Conservation (phyloP, 2,329 filamentous ascomycete species). For the Colletotrichum limetticola region DNA sequence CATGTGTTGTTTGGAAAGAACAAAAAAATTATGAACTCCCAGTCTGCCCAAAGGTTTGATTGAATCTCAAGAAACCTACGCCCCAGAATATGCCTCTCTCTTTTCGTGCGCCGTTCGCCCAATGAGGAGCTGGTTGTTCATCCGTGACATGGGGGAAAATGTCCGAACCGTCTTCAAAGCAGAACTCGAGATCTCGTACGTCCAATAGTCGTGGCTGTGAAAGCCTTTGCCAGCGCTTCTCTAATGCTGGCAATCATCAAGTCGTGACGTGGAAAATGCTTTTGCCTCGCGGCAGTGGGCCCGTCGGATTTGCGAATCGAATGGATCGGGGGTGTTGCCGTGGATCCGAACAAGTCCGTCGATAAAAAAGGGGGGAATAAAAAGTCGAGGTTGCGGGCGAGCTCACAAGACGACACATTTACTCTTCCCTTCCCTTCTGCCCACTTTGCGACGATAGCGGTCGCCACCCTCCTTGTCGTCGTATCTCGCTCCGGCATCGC, state of each 20-base stretch:
- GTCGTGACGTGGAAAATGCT: conserved; percentile 35
- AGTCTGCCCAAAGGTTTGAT: conserved; percentile 35
- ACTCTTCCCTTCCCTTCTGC: conserved; percentile 35
- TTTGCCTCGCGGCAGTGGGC: conserved; percentile 30
- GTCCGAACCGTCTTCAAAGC: conserved; percentile 35
- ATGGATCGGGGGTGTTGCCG: conserved; percentile 16
- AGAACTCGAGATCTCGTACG: conserved; percentile 35
- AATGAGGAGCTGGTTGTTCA: conserved; percentile 32
- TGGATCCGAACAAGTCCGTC: conserved; percentile 28
- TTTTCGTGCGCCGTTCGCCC: conserved; percentile 38
- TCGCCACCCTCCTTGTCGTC: conserved; percentile 35
- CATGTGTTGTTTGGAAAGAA: conserved; percentile 34
- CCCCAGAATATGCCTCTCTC: conserved; percentile 36
- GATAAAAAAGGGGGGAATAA: conserved; percentile 4
- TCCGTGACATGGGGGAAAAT: conserved; percentile 30
- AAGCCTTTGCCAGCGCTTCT: conserved; percentile 34
- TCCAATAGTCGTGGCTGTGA: conserved; percentile 33
- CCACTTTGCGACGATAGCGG: conserved; percentile 32
- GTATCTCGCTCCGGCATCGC: conserved; percentile 29
- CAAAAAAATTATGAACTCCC: conserved; percentile 30
- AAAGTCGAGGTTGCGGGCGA: background rate
- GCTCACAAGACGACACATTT: conserved; percentile 37
- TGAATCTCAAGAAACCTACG: conserved; percentile 35
- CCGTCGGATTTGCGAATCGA: conserved; percentile 27
- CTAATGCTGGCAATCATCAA: conserved; percentile 37